Evolutionary conservation across 164 flowering plant genomes (phyloP), one percentile per base, ranked within the genome.

Genomic region (Chloranthus sessilifolius): DNA sequence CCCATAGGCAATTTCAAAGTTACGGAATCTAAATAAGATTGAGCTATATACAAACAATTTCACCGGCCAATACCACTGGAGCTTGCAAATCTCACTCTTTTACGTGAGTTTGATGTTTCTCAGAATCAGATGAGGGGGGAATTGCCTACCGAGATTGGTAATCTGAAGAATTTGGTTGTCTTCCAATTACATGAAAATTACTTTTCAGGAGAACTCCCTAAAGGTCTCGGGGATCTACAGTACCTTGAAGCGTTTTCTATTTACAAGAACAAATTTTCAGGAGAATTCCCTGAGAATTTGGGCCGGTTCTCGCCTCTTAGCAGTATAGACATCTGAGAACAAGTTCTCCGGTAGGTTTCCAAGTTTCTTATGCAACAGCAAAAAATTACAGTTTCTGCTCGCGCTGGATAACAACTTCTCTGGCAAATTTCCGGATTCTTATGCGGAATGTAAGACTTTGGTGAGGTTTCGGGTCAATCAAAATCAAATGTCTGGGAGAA

Each of bases 271-370:
- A 65, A 58, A 1, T 86, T 92, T 45, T 66, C 95, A 0, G 99
- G 97, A 2, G 61, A 56, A 22, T 73, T 92, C 33, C 97, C 99
- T 0, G 63, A 56, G 2, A 75, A 84, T 52, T 57, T 92, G 36
- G 99, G 97, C 36, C 60, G 83, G n/a, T 79, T 67, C 48, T 79
- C 99, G 0, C 86, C 82, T 0, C 44, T 92, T 48, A 38, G 29
- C 7, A 74, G 73, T 27, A 44, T 92, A 3, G 99, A 92, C 71
- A 78, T 92, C 99, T 0, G 97, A 92, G 56, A 92, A 92, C 59
- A 57, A 66, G 24, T 89, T 92, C 35, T 70, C 97, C 0, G 99
- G 99, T 39, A 44, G 15, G 2, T 84, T 92, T 30, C 99, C 97
- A 0, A 58, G 61, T 38, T 82, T 64, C 76, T 66, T 92, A 50